Percentiles rank a stretch among this genome's conserved stretches.
phyloP scores from a whole-genome alignment of 768 basidiomycete genomes.

The Tricholoma flavovirens region DNA sequence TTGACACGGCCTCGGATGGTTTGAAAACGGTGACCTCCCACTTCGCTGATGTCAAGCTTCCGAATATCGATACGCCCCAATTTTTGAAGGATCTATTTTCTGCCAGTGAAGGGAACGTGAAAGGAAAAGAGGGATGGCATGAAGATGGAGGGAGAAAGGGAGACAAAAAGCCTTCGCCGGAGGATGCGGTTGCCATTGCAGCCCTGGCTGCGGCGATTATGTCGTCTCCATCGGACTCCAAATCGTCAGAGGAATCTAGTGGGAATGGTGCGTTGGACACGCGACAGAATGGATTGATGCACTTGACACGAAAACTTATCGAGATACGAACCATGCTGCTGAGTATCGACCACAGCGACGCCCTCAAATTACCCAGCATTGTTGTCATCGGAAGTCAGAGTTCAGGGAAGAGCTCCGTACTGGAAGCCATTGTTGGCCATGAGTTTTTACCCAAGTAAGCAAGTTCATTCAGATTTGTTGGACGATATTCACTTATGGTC shows the following conservation, averaged over 20 bases:
- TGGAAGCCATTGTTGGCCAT: slow-evolving; percentile 96
- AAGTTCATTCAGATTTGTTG: neutral
- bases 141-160: slow-evolving; percentile 28
- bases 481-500: slow-evolving; percentile 1
- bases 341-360: slow-evolving; percentile 93
- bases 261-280: slow-evolving; percentile 28
- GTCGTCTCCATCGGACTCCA: slow-evolving; percentile 67
- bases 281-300: slow-evolving; percentile 81
- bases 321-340: slow-evolving; percentile 94
- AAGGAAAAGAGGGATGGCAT: slow-evolving; percentile 23
- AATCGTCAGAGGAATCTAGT: slow-evolving; percentile 30
- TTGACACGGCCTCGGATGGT: slow-evolving; percentile 53
- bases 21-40: slow-evolving; percentile 48
- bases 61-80: slow-evolving; percentile 48
- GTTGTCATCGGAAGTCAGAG: slow-evolving; percentile 99
- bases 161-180: slow-evolving; percentile 42
- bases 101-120: slow-evolving; percentile 22
- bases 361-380: slow-evolving; percentile 92
- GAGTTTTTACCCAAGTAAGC: slow-evolving; percentile 97
- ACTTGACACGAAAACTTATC: slow-evolving; percentile 91
- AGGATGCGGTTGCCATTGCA: slow-evolving; percentile 61
- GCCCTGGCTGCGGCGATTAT: slow-evolving; percentile 73
- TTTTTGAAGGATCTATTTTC: slow-evolving; percentile 65
- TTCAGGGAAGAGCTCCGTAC: slow-evolving; percentile 95
- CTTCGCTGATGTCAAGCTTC: slow-evolving; percentile 56